Evolutionary conservation across 2,329 filamentous ascomycete genomes (phyloP), one percentile per base, ranked within the genome.

Genomic region (Alternaria sp.): DNA sequence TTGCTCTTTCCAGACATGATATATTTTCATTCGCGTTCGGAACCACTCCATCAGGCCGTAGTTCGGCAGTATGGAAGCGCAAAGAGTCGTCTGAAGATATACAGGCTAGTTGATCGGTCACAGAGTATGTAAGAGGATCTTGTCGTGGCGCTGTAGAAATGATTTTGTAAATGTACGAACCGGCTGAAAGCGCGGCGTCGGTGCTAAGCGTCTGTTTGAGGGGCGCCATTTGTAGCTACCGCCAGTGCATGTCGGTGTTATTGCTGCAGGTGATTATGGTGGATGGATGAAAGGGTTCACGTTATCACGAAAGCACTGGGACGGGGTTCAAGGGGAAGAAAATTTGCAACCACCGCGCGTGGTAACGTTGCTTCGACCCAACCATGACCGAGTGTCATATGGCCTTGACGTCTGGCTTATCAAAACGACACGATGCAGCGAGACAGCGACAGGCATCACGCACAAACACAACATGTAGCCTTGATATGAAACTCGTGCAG

Each of bases 51-150:
- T 83, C 65, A 3, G 85, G 82, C 0, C 85, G 81, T 3, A 80
- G 72, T 53, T 81, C 80, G 24, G 93, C 79, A 24, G 81, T 83
- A 1, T 93, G 84, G 17, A 91, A 77, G 28, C 86, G 84, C 21
- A 93, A 80, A n/a, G 81, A 83, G 76, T 91, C 86, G 77, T 92
- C 88, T 0, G 90, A 91, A 3, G 88, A 85, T 56, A 90, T 89
- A 14, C 86, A 83, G 2, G 85, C 86, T 39, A 90, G 80, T 5
- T 72, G 67, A 34, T 73, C 70, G 36, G 67, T 70, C 54, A 66
- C 61, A 1, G 62, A 65, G 61, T 73, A 76, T 31, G 67, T 72
- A 54, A 75, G 69, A 21, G 71, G 69, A 44, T 73, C 69, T 54
- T 68, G 62, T 53, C 72, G 72, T 24, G 70, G 59, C 14, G 71